These are phyloP conservation scores for Pinus albicaulis DNA, from an alignment of 75 land plant species.

Conservation along the genomic window DNA sequence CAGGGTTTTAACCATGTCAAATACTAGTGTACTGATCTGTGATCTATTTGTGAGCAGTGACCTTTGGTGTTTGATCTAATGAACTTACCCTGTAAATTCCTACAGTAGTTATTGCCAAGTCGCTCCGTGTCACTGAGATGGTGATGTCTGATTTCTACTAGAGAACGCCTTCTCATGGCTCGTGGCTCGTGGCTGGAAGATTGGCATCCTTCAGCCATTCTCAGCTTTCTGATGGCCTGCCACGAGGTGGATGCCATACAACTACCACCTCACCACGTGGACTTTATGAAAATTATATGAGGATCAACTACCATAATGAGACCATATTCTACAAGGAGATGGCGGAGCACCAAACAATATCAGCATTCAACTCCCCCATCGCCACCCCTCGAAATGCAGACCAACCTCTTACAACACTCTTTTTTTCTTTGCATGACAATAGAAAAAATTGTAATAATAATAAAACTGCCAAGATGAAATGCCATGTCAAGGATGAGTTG, in stretches of 20 bases:
- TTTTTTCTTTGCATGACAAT: neutral
- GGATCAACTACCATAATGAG: conserved; percentile 30
- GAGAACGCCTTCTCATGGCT: conserved; percentile 28
- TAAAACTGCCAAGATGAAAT: no score
- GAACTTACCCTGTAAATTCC: no score
- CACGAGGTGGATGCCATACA: neutral
- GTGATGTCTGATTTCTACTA: conserved; percentile 29
- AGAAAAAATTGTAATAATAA: no score
- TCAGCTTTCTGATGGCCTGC: conserved; percentile 16
- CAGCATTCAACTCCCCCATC: conserved; percentile 22
- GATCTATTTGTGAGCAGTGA: no score
- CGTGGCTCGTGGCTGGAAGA: conserved; percentile 51
- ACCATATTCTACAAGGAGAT: conserved; percentile 33
- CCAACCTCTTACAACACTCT: neutral
- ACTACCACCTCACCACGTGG: neutral
- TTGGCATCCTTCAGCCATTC: conserved; percentile 43
- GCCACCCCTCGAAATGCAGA: neutral
- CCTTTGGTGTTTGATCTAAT: no score
- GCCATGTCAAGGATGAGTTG: neutral
- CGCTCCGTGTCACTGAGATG: conserved; percentile 17
- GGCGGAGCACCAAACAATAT: conserved; percentile 36
- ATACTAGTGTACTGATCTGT: no score
- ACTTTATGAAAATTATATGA: conserved; percentile 8
- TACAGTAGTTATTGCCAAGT: no score
- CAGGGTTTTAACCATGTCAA: no score